These are phyloP conservation scores for Tetrahymena elliotti DNA, from an alignment of 73 alveolate genomes.

Conservation along the genomic window DNA sequence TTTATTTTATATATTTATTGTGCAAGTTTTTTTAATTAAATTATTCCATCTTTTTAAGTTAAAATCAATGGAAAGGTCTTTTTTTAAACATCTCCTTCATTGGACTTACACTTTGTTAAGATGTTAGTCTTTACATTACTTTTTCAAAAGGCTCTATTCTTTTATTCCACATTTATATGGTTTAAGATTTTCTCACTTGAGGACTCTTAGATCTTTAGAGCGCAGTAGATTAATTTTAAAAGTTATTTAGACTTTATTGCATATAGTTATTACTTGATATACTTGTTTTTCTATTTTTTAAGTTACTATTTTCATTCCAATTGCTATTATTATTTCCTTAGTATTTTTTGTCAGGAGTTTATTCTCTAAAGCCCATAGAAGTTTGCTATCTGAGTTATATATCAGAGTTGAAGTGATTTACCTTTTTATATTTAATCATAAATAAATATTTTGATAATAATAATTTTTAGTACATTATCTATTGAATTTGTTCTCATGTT, in stretches of 20 bases:
- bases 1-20: too few relatives aligned
- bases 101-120: neutral
- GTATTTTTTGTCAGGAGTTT: neutral
- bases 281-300: neutral
- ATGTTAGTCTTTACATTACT: neutral
- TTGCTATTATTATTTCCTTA: neutral
- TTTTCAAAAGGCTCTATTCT: neutral
- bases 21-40: too few relatives aligned
- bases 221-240: neutral
- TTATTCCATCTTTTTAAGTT: neutral
- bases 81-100: neutral
- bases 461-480: neutral
- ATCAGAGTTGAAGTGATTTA: neutral
- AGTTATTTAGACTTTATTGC: neutral
- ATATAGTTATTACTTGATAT: neutral
- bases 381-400: neutral
- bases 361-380: neutral
- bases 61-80: neutral
- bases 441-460: too few relatives aligned
- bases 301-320: neutral
- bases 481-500: neutral
- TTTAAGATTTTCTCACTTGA: neutral
- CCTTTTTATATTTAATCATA: too few relatives aligned
- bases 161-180: neutral
- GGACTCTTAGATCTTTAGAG: neutral